Evolutionary conservation across 768 basidiomycete species (phyloP).

Genomic region (Rhodosporidiobolus sp.): DNA sequence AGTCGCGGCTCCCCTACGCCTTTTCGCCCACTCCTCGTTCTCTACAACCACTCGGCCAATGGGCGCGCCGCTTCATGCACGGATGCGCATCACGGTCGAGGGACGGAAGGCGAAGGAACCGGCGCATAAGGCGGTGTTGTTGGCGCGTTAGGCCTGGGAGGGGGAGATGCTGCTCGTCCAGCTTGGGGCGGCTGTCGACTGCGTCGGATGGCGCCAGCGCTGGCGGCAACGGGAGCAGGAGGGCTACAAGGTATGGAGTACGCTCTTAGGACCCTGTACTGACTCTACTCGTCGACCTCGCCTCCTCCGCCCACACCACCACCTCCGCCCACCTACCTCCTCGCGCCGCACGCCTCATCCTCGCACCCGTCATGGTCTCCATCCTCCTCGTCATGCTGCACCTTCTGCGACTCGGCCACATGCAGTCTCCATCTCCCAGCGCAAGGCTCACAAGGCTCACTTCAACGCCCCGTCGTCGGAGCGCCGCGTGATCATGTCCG

Average conservation of each 20-base stretch:
- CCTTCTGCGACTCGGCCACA: background rate
- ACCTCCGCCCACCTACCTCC: background rate
- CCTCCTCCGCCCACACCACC: background rate
- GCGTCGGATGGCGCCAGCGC: background rate
- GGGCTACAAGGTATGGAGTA: too few relatives aligned
- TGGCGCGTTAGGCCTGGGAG: background rate
- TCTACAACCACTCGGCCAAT: too few relatives aligned
- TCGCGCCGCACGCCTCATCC: background rate
- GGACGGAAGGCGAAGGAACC: background rate
- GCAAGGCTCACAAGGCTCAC: conserved; percentile 98
- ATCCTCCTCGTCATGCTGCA: too few relatives aligned
- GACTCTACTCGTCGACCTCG: background rate
- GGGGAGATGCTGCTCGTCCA: background rate
- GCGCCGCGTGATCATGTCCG: conserved; percentile 97
- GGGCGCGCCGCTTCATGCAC: background rate
- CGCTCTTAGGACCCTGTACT: background rate
- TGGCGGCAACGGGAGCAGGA: background rate
- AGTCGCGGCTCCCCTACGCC: too few relatives aligned
- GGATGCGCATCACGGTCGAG: background rate
- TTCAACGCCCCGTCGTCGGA: conserved; percentile 90
- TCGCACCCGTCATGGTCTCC: background rate
- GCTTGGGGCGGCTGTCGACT: background rate
- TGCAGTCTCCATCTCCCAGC: conserved; percentile 84
- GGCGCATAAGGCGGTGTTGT: background rate
- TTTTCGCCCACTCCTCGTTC: too few relatives aligned